Evolutionary conservation across 495 filamentous ascomycete species (phyloP).

Genomic region (Podospora comata): DNA sequence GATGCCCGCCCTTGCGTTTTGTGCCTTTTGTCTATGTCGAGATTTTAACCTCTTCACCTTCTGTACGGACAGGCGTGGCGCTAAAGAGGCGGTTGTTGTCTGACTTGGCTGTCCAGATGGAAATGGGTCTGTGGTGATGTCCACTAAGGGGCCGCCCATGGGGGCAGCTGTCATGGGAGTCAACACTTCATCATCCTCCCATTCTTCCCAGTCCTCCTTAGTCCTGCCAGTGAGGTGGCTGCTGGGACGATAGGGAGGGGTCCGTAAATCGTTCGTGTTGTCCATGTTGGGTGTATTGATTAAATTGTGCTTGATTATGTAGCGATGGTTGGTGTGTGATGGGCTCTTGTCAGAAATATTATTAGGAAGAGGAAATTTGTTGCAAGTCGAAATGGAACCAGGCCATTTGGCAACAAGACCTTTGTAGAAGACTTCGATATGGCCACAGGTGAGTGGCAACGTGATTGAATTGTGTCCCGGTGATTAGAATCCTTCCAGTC

Average conservation of each 20-base stretch:
- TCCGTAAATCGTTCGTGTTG: conserved; percentile 24
- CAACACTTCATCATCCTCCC: conserved; percentile 40
- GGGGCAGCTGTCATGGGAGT: conserved; percentile 24
- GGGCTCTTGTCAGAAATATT: not conserved
- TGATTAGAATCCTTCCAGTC: not conserved
- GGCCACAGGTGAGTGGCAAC: not conserved
- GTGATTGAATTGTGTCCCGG: not conserved
- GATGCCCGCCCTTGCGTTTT: conserved; percentile 59
- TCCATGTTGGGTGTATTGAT: conserved; percentile 22
- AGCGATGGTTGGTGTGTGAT: not conserved
- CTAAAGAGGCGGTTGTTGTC: conserved; percentile 17
- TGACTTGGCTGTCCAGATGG: conserved; percentile 21
- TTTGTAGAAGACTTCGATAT: not conserved
- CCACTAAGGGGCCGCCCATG: conserved; percentile 25
- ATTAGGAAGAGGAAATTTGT: not conserved
- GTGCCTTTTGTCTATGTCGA: conserved; percentile 49
- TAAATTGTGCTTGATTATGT: conserved; percentile 5
- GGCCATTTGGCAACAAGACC: not conserved
- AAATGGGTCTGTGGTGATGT: not conserved
- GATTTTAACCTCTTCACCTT: conserved; percentile 45
- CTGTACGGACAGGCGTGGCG: conserved; percentile 33
- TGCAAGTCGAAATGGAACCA: not conserved
- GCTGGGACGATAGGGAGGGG: conserved; percentile 4
- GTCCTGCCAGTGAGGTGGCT: conserved; percentile 13
- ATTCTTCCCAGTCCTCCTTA: conserved; percentile 50